A percentile compares a stretch with the other conserved stretches of the same genome.
phyloP scores from a whole-genome alignment of 2,329 filamentous ascomycete genomes.

The Harringtonia lauricola region DNA sequence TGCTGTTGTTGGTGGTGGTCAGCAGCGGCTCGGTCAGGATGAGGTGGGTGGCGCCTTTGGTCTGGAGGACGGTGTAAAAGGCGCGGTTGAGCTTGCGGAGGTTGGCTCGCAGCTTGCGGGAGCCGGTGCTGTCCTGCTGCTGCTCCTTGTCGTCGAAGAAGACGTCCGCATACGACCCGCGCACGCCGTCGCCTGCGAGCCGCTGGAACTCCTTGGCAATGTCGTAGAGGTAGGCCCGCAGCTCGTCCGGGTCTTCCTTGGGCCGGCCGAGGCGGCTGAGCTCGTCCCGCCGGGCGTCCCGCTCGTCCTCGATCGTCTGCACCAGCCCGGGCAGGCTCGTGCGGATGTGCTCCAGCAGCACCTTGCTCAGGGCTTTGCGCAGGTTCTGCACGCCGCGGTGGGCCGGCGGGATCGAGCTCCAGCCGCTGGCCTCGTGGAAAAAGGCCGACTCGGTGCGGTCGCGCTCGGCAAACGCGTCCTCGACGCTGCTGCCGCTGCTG shows the following conservation, averaged over 20 bases:
- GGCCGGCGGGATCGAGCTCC: conserved; percentile 21
- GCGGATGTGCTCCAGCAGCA: conserved; percentile 37
- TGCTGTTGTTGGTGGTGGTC: no score
- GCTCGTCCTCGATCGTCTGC: conserved; percentile 27
- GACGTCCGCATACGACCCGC: conserved; percentile 37
- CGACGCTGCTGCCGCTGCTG: conserved; percentile 29
- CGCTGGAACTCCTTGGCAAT: conserved; percentile 32
- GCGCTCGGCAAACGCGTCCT: conserved; percentile 22
- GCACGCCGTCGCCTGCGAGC: conserved; percentile 31
- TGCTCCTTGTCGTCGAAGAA: conserved; percentile 34
- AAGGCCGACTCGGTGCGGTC: conserved; percentile 30
- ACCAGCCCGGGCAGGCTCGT: conserved; percentile 33
- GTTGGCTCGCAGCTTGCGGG: not conserved
- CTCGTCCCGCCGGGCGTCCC: conserved; percentile 18
- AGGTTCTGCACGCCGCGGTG: conserved; percentile 37
- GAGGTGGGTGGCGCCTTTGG: not conserved
- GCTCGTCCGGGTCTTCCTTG: conserved; percentile 32
- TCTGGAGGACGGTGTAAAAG: not conserved
- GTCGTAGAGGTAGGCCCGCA: conserved; percentile 33
- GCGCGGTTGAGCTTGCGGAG: conserved; percentile 3
- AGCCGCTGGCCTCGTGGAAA: conserved; percentile 25
- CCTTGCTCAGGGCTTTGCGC: conserved; percentile 33
- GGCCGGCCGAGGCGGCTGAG: conserved; percentile 25
- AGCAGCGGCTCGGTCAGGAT: not conserved
- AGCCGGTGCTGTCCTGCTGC: not conserved